Percentiles rank a stretch among this genome's conserved stretches.
These are phyloP conservation scores for Ustulina deusta DNA, from an alignment of 2,329 filamentous ascomycete genomes.

Conservation along the genomic window DNA sequence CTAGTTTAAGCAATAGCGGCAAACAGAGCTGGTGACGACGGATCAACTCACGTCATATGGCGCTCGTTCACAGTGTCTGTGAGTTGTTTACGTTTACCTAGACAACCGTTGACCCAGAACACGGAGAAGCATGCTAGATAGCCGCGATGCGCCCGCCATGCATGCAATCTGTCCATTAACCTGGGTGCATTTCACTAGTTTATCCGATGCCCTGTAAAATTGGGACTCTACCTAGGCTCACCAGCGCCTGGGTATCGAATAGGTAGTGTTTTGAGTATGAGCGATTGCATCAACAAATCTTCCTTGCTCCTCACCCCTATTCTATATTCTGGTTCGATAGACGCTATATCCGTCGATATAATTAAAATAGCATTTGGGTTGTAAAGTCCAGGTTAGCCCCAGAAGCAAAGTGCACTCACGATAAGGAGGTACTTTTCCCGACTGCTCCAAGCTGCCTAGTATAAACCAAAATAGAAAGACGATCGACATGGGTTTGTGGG, in stretches of 20 bases:
- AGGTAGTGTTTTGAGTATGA: neutral
- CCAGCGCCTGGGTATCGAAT: neutral
- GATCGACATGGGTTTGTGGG: neutral
- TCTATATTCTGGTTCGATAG: neutral
- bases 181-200: too few relatives aligned
- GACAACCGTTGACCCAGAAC: slow-evolving; percentile 11
- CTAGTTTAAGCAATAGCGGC: too few relatives aligned
- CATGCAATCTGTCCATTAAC: slow-evolving; percentile 4
- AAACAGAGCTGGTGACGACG: neutral
- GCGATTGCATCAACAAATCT: neutral
- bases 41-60: neutral
- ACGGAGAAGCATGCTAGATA: slow-evolving; percentile 3
- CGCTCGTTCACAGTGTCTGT: neutral
- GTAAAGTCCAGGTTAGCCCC: neutral
- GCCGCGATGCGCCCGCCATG: slow-evolving; percentile 16
- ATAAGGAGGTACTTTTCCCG: neutral
- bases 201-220: slow-evolving; percentile 3
- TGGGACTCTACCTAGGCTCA: neutral
- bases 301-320: neutral
- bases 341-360: neutral
- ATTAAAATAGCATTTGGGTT: neutral
- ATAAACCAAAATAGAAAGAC: slow-evolving; percentile 6
- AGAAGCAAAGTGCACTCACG: neutral
- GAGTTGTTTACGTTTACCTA: neutral
- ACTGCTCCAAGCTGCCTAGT: neutral